Base-by-base conservation (phyloP, 164 flowering plant genomes). In the Chloranthus sessilifolius region DNA sequence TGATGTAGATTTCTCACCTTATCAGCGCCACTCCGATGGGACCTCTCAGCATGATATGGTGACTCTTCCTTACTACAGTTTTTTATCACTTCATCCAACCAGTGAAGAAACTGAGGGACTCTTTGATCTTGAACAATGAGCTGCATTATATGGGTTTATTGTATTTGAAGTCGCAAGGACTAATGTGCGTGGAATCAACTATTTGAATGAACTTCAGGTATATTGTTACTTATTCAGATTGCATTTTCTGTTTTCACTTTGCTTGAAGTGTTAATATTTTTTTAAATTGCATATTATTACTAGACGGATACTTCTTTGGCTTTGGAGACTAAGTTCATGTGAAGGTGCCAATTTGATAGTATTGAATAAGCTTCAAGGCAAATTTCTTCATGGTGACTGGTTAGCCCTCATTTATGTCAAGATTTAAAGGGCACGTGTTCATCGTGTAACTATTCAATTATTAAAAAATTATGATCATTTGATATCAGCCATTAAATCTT, bases 201-300 rank as follows among this genome's bases (percentile, higher is more conserved):
- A 87, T 59, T 56, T 81, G 43, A 83, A 87, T 69, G 95, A 87
- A 71, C 97, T 88, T 70, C 97, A 83, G 89, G 97, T 89, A 57
- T 40, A 47, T 23, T 33, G 38, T 25, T 8, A 15, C 39, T 26
- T 41, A 31, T 22, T 21, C 44, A 14, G 21, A 6, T 0, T 41
- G 20, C 8, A 5, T 7, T 35, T 42, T 21, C 25, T 47, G 38
- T 25, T 7, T 5, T 21, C n/a, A n/a, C n/a, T 23, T 39, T 29
- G 19, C 23, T 27, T 12, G 5, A 29, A 21, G 38, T 10, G 44
- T 33, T 61, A 15, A 28, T 51, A 14, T 50, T 12, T 47, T 47
- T 15, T 22, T 47, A 40, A 23, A 12, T 3, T 61, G 33, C 21
- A 46, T 48, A 43, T n/a, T 14, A 37, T 16, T 15, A 69, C 63